Conservation (phyloP, 2,329 filamentous ascomycete species). For the Pseudocercospora vitis region DNA sequence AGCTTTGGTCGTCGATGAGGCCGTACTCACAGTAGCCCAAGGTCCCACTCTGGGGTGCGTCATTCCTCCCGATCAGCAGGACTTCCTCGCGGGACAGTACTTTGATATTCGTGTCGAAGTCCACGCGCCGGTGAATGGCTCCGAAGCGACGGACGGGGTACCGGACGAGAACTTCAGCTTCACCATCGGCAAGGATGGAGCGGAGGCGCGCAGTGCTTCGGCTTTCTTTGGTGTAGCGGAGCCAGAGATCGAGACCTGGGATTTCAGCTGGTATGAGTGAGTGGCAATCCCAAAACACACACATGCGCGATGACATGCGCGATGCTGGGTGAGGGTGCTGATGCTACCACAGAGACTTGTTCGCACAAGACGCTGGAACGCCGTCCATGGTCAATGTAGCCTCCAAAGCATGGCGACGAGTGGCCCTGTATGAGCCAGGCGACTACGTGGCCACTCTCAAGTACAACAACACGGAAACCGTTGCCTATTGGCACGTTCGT, state of each 20-base stretch:
- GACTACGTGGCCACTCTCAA: constrained; percentile 73
- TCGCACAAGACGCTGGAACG: constrained; percentile 68
- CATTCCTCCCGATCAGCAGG: constrained; percentile 64
- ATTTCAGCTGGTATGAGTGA: constrained; percentile 77
- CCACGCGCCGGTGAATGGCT: constrained; percentile 63
- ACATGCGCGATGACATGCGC: background rate
- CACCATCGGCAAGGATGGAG: constrained; percentile 67
- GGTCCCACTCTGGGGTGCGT: constrained; percentile 58
- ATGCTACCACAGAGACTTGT: constrained; percentile 57
- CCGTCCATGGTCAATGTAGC: constrained; percentile 77
- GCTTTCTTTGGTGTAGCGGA: constrained; percentile 70
- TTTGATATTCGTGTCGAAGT: constrained; percentile 84
- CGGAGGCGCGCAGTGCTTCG: constrained; percentile 55
- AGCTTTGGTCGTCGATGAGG: constrained; percentile 46
- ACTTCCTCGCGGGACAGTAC: constrained; percentile 79
- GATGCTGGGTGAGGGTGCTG: constrained; percentile 7
- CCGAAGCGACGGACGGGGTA: constrained; percentile 66
- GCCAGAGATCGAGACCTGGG: constrained; percentile 75
- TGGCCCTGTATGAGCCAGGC: constrained; percentile 75
- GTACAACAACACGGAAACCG: constrained; percentile 73
- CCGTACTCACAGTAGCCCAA: constrained; percentile 54
- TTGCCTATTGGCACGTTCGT: constrained; percentile 74
- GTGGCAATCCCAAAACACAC: constrained; percentile 13
- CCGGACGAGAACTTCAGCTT: constrained; percentile 75
- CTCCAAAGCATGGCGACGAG: constrained; percentile 72